Evolutionary conservation across 139 green algal species (phyloP).

Genomic region (Haematococcus lacustris): DNA sequence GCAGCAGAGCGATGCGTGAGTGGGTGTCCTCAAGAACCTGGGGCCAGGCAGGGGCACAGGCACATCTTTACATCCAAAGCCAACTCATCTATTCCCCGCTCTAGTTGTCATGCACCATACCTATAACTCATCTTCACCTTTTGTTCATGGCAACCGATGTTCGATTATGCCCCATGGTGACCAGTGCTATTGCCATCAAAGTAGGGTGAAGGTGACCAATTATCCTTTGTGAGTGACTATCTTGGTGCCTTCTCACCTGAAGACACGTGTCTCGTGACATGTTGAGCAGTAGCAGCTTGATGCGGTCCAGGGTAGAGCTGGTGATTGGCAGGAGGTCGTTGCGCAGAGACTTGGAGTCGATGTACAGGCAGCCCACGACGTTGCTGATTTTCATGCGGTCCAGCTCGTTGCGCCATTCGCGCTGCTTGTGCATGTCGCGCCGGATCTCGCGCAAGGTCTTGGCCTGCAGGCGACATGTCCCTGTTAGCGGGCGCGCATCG

Average conservation of each 20-base stretch:
- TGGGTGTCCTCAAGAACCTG: slow-evolving; percentile 48
- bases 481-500: too few relatives aligned
- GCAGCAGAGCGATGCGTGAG: slow-evolving; percentile 42
- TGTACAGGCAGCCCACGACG: slow-evolving; percentile 51
- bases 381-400: slow-evolving; percentile 68
- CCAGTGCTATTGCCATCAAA: too few relatives aligned
- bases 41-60: too few relatives aligned
- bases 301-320: slow-evolving; percentile 43
- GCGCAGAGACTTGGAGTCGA: slow-evolving; percentile 56
- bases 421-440: slow-evolving; percentile 61
- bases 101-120: neutral
- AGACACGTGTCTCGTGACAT: slow-evolving; percentile 48
- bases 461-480: neutral
- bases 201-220: too few relatives aligned
- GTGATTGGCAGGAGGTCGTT: slow-evolving; percentile 54
- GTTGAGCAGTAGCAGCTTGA: slow-evolving; percentile 64
- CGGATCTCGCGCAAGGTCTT: slow-evolving; percentile 53
- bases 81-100: neutral
- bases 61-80: neutral
- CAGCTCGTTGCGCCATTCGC: slow-evolving; percentile 61
- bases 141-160: too few relatives aligned
- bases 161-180: neutral
- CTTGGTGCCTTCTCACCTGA: slow-evolving; percentile 20
- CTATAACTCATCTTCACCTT: neutral
- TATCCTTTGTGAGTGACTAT: too few relatives aligned